Evolutionary conservation across 2,329 filamentous ascomycete genomes (phyloP), one percentile per base, ranked within the genome.

Genomic region (Rutstroemia sp.): DNA sequence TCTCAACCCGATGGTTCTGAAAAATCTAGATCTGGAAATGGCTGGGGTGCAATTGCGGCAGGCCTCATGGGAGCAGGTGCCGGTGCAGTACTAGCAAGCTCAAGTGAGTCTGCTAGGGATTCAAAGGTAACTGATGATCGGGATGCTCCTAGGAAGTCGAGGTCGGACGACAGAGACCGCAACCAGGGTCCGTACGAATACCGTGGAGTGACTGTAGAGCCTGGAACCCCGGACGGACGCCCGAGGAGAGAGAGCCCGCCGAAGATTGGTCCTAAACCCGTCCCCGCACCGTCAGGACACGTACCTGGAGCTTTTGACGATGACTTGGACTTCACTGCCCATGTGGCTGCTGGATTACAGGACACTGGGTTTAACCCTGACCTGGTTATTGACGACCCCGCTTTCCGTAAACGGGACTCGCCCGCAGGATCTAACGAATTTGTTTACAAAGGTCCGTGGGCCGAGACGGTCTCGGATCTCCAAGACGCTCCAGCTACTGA

Each of bases 291-390:
- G 51, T 63, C 66, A 19, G 67, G 75, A 45, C 76, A 80, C 56
- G 80, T 86, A 69, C 84, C 86, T 23, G 86, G 86, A 19, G 73
- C 78, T 9, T 91, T 87, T 64, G 80, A 74, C 1, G 79, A 85
- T 56, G 87, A 89, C 62, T 72, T 86, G 8, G 83, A 83, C 51
- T 89, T 90, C 62, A 82, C 84, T 7, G 87, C 86, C 27, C 82
- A 80, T 3, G 71, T 89, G 48, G 85, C 86, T 57, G 87, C 86
- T 48, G 85, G 83, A 1, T 75, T 88, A 49, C 73, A 84, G 65
- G 79, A 83, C n/a, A 80, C 83, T 47, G 87, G 87, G 0, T 89
- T 90, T 60, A 79, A 88, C 64, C 81, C 84, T 4, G 79, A 86
- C 42, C 82, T 89, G 57, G 82, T 89, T 47, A 84, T 87, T 38